These are phyloP conservation scores for Mariannaea sp. DNA, from an alignment of 2,329 filamentous ascomycete genomes.

Conservation along the genomic window DNA sequence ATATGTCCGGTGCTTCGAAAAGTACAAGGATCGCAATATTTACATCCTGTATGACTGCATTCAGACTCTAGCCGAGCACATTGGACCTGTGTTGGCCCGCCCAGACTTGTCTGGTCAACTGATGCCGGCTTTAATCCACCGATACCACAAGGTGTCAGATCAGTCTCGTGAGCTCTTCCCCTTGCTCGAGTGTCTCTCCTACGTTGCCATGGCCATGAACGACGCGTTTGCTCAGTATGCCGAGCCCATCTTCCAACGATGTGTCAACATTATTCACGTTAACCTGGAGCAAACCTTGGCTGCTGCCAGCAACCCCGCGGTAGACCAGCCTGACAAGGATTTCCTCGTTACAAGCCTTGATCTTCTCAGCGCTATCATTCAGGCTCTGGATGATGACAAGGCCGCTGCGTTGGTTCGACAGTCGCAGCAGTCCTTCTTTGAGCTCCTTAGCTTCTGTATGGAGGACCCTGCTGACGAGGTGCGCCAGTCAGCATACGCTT, in stretches of 20 bases:
- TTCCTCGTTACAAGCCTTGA: constrained; percentile 96
- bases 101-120: constrained; percentile 81
- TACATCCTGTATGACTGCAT: constrained; percentile 99
- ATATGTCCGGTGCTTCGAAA: constrained; percentile 87
- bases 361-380: constrained; percentile 88
- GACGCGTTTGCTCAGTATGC: constrained; percentile 84
- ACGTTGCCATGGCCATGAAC: constrained; percentile 85
- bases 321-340: constrained; percentile 91
- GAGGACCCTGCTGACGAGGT: constrained; percentile 90
- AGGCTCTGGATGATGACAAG: constrained; percentile 77
- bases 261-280: constrained; percentile 86
- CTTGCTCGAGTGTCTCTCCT: constrained; percentile 93
- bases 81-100: constrained; percentile 79
- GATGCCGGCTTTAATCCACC: constrained; percentile 89
- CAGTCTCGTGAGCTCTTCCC: constrained; percentile 93
- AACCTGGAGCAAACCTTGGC: constrained; percentile 83
- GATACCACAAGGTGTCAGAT: constrained; percentile 86
- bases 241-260: constrained; percentile 82
- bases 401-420: constrained; percentile 76
- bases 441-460: constrained; percentile 90
- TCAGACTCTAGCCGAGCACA: constrained; percentile 91
- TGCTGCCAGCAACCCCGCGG: constrained; percentile 67
- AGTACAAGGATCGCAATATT: constrained; percentile 99
- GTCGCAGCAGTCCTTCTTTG: constrained; percentile 84
- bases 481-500: constrained; percentile 91